Conservation (phyloP, 2,329 filamentous ascomycete genomes). For the Sporothrix brunneoviolacea region DNA sequence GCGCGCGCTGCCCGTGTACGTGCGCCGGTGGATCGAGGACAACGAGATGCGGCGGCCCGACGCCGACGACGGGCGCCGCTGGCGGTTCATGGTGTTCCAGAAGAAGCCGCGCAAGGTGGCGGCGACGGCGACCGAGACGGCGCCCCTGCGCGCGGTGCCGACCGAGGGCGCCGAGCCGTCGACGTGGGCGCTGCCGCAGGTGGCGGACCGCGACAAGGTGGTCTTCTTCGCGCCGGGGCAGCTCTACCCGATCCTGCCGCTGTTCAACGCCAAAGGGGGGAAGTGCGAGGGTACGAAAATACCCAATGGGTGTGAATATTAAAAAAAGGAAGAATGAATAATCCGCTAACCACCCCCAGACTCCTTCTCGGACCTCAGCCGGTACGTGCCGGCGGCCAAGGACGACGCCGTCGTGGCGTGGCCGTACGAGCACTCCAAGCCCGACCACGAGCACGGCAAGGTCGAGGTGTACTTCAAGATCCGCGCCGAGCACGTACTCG, state of each 20-base stretch:
- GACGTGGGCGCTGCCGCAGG: conserved; percentile 7
- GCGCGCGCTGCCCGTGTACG: conserved; percentile 26
- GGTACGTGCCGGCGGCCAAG: conserved; percentile 20
- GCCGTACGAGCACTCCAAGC: conserved; percentile 21
- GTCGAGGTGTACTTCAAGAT: conserved; percentile 22
- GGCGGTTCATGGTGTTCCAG: conserved; percentile 19
- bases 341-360: background rate
- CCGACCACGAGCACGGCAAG: conserved; percentile 17
- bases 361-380: conserved; percentile 19
- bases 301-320: too few species aligned
- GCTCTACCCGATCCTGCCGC: conserved; percentile 34
- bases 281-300: conserved; percentile 30
- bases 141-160: conserved; percentile 1
- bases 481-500: conserved; percentile 21
- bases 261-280: conserved; percentile 31
- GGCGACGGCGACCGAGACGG: conserved; percentile 25
- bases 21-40: conserved; percentile 31
- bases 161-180: conserved; percentile 7
- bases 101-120: conserved; percentile 15
- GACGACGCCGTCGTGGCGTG: conserved; percentile 24
- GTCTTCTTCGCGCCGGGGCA: conserved; percentile 37
- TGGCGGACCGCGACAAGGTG: conserved; percentile 20
- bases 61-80: conserved; percentile 13
- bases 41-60: conserved; percentile 17
- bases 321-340: too few species aligned